phyloP scores from a whole-genome alignment of 2,329 filamentous ascomycete genomes.

The Exophiala xenobiotica region DNA sequence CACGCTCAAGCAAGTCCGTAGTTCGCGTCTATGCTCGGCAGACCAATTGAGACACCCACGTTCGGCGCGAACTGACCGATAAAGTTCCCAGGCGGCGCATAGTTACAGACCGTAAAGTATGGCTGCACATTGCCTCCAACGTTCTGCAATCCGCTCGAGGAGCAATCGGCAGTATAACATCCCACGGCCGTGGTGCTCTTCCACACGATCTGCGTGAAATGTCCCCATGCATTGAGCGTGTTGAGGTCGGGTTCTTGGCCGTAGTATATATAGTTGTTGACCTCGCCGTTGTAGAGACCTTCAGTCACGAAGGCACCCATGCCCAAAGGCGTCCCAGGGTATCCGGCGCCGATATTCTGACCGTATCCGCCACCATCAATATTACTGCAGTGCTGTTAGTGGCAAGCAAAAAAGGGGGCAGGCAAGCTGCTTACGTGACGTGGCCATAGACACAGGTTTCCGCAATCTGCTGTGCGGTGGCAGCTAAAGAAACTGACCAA shows the following conservation, averaged over 20 bases:
- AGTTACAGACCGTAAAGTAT: conserved; percentile 89
- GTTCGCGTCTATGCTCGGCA: conserved; percentile 12
- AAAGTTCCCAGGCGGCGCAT: conserved; percentile 57
- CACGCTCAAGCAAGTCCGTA: conserved; percentile 8
- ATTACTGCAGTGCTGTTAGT: conserved; percentile 37
- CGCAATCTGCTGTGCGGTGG: conserved; percentile 64
- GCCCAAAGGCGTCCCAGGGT: conserved; percentile 34
- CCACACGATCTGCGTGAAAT: conserved; percentile 76
- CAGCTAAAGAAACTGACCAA: conserved; percentile 65
- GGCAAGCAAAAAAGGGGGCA: background rate
- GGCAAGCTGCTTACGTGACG: conserved; percentile 61
- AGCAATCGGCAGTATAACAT: conserved; percentile 41
- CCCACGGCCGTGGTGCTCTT: conserved; percentile 59
- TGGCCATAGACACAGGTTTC: conserved; percentile 70
- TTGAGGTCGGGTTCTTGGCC: conserved; percentile 56
- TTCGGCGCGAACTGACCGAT: conserved; percentile 19
- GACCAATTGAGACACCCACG: conserved; percentile 14
- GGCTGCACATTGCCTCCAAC: conserved; percentile 45
- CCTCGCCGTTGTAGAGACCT: conserved; percentile 85
- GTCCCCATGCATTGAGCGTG: conserved; percentile 66
- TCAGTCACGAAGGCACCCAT: conserved; percentile 70
- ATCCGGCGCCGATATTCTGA: conserved; percentile 83
- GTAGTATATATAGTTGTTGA: conserved; percentile 57
- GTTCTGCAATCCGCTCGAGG: conserved; percentile 37
- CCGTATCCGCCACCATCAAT: conserved; percentile 66